Evolutionary conservation across 257 asterid genomes (phyloP), one percentile per base, ranked within the genome.

Genomic region (Fraxinus excelsior): DNA sequence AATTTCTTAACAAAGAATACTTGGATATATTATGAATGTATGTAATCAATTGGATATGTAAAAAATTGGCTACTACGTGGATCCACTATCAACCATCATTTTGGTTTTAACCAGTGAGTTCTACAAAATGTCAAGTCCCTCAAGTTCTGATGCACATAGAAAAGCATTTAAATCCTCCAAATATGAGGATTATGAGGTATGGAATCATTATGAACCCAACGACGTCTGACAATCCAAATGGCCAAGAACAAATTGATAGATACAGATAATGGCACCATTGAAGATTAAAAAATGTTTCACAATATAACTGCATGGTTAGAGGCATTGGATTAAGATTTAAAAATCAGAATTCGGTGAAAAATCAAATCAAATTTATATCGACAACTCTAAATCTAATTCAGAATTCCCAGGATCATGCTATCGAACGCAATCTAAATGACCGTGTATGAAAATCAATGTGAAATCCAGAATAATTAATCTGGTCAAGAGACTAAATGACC

Each of bases 141-240:
- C 40, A 7, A 10, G 46, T 68, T 64, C 84, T 46, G 37, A 56
- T 70, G 74, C 64, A 76, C 58, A 66, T 12, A 23, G 28, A 29
- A 70, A 70, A 70, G 44, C 34, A 72, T 77, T 73, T 44, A 75
- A 74, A 78, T 68, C 18, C 46, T 58, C 68, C 76, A 77, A 67
- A 25, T 31, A 28, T 64, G 16, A 40, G 67, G 53, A 46, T 35
- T 28, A 67, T 35, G 42, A 70, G 35, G 4, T 14, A 40, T 13
- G 35, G 62, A 67, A 80, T 68, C 58, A 14, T 68, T 51, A 67
- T 18, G 19, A 76, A 25, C 68, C 68, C 68, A 62, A 11, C 0
- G 44, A 67, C 3, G 14, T 40, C 23, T 16, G 38, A 49, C 49
- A 69, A 74, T 32, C 56, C 31, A 66, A 71, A 58, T 49, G 75